A percentile compares a stretch with the other conserved stretches of the same genome.
Evolutionary conservation across 2,329 filamentous ascomycete genomes (phyloP).

Genomic region (Chaetomium globosum): DNA sequence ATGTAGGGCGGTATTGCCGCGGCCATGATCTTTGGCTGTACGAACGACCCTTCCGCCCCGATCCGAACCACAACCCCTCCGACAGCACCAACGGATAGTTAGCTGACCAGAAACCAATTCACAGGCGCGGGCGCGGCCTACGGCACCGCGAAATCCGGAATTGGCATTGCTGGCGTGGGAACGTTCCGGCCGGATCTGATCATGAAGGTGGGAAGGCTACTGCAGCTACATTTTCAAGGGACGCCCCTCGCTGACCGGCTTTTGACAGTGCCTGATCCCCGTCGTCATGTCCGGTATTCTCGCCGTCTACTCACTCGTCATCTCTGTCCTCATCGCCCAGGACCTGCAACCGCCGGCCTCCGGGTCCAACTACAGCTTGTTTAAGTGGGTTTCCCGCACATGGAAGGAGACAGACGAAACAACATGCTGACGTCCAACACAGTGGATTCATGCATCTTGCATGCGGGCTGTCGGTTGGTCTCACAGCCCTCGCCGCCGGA

Average conservation of each 20-base stretch:
- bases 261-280: slow-evolving; percentile 72
- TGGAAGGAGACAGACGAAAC: neutral
- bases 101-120: slow-evolving; percentile 30
- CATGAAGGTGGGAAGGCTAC: slow-evolving; percentile 69
- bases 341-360: slow-evolving; percentile 74
- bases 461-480: slow-evolving; percentile 84
- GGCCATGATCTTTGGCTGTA: slow-evolving; percentile 85
- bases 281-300: slow-evolving; percentile 99
- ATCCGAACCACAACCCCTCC: slow-evolving; percentile 5
- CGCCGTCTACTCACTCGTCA: slow-evolving; percentile 95
- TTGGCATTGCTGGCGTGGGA: slow-evolving; percentile 83
- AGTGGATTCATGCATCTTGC: slow-evolving; percentile 93
- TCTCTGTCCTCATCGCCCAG: slow-evolving; percentile 91
- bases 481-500: slow-evolving; percentile 89
- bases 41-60: slow-evolving; percentile 40
- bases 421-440: slow-evolving; percentile 32
- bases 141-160: slow-evolving; percentile 84
- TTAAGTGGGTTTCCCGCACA: slow-evolving; percentile 61
- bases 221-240: neutral
- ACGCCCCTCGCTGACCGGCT: slow-evolving; percentile 11
- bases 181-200: slow-evolving; percentile 84
- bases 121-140: slow-evolving; percentile 75
- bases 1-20: slow-evolving; percentile 72
- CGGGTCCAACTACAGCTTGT: slow-evolving; percentile 74
- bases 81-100: slow-evolving; percentile 22